Base-by-base conservation (phyloP, 345 rosid genomes). In the Aegle marmelos region DNA sequence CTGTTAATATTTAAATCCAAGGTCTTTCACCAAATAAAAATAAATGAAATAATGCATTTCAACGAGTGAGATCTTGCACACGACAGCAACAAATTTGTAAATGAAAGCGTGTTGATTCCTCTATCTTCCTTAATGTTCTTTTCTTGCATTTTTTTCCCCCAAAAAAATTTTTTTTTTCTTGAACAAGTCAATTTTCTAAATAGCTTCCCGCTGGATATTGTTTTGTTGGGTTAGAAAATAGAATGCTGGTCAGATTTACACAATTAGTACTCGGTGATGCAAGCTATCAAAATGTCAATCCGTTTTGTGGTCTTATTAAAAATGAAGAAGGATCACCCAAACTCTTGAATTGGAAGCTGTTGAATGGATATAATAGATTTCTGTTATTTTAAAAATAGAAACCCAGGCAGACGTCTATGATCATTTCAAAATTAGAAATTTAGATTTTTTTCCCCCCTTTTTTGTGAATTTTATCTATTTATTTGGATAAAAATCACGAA, bases 271-370 rank as follows among this genome's bases (percentile, higher is more conserved):
- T 9, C 1, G 8, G 39, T 48, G 58, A 48, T 30, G 59, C 48
- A 72, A 24, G 56, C 56, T 16, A 34, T 72, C 74, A 72, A 33
- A 27, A 57, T 72, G 75, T 72, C 65, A 57, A 33, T 57, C 48
- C 3, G 0, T 41, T 16, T 16, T 0, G 0, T 11, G 50, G 50
- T 10, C 50, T 2, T 2, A 3, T 11, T 11, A 3, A 41, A 41
- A 41, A 41, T 2, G 16, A 2, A 41, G 11, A 10, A 10, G 13
- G 13, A 10, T 2, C 48, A 41, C 48, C 48, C 14, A 5, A 41
- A 39, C 45, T 2, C 13, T 0, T 2, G n/a, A 39, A 9, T 2
- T 39, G 13, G 45, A 39, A 13, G 45, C 11, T 10, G 1, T 41
- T 41, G 4, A 41, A 10, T 13, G 16, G 50, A 41, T 11, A 41